Evolutionary conservation across 768 basidiomycete genomes (phyloP), one percentile per base, ranked within the genome.

Genomic region (Pisolithus marmoratus): DNA sequence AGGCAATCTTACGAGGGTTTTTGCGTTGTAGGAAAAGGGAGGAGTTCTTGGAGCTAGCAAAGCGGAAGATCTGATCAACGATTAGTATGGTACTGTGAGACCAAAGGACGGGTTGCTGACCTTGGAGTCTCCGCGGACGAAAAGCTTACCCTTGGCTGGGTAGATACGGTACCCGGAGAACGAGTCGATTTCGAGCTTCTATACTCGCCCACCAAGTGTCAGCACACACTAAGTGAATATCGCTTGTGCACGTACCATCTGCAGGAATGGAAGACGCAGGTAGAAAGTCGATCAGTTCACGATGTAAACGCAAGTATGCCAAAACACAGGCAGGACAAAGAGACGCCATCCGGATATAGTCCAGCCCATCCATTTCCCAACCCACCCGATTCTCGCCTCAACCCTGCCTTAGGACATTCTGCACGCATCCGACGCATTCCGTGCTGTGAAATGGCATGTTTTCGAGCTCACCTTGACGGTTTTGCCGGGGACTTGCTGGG

Each of bases 1-100:
- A 98, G 58, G 95, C 87, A 75, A 98, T 94, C 84, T 98, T 98
- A 70, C 96, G 91, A 48, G 96, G 96, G 81, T 99, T 98, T 80
- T 99, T 99, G 78, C 95, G 90, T 74, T 99, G 96, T 53, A 90
- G 78, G 85, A 98, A 98, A 60, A 99, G 87, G 55, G 95, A 97
- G 56, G 94, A 81, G 67, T 84, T 90, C 83, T 98, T 98, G 58
- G 90, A 90, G 69, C 72, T 78, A 61, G 86, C 79, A 76, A 98
- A 98, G 71, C 95, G 92, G 88, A 95, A 97, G 70, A 93, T 82
- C 93, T 95, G 64, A 26, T 41, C 4, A 48, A 34, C 12, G 5
- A 34, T 34, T n/a, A 40, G 22, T 11, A 26, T 51, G 24, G 36
- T 20, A 34, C 14, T 34, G 5, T 12, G 2, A 34, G 2, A 20